A percentile compares a stretch with the other conserved stretches of the same genome.
Evolutionary conservation across 331 rosid species (phyloP).

Genomic region (Cydonia oblonga): DNA sequence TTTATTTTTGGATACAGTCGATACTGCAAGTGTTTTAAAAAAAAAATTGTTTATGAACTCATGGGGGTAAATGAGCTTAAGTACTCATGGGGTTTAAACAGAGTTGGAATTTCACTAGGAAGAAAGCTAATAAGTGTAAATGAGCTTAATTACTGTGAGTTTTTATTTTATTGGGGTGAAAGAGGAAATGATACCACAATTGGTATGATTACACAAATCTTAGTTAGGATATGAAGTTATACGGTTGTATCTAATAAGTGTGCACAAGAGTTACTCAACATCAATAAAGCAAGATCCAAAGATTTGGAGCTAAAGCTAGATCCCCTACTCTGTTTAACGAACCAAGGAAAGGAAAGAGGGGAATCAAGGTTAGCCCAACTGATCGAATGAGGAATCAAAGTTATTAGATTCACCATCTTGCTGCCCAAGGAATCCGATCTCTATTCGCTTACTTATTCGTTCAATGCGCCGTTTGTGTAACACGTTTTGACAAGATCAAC

Average conservation of each 20-base stretch:
- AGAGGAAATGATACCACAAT: not conserved
- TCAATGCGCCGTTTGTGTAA: too few species aligned
- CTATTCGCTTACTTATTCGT: too few species aligned
- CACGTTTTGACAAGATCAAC: too few species aligned
- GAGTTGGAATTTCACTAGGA: constrained; percentile 23
- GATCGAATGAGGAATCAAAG: too few species aligned
- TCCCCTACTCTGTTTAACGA: too few species aligned
- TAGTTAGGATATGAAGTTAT: not conserved
- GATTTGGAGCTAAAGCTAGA: too few species aligned
- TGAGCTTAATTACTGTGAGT: not conserved
- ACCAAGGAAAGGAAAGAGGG: not conserved
- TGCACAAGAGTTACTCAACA: not conserved
- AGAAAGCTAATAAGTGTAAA: not conserved
- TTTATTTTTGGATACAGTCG: not conserved
- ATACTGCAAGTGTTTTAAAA: not conserved
- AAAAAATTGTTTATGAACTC: not conserved
- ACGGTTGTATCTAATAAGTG: not conserved
- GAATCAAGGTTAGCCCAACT: not conserved
- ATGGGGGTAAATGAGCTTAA: too few species aligned
- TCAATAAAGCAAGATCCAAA: not conserved
- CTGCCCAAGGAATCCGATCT: too few species aligned
- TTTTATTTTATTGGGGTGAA: not conserved
- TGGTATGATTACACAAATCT: constrained; percentile 9
- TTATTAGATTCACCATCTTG: too few species aligned
- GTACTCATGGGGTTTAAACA: too few species aligned